Evolutionary conservation across 2,329 filamentous ascomycete species (phyloP).

Genomic region (Dothistroma septosporum): DNA sequence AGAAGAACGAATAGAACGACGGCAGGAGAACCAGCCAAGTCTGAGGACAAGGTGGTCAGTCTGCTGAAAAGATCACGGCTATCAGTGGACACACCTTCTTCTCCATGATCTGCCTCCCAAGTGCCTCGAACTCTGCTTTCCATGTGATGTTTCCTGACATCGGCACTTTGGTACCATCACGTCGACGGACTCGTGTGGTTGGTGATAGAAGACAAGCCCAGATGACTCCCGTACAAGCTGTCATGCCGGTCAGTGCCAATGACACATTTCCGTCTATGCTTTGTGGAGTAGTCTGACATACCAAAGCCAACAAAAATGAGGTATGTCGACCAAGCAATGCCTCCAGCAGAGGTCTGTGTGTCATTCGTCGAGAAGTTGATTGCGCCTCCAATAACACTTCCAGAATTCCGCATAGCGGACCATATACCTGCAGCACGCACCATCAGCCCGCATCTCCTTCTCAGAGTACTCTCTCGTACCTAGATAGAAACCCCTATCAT

Average conservation of each 20-base stretch:
- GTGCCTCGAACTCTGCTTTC: conserved; percentile 25
- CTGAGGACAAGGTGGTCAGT: conserved; percentile 13
- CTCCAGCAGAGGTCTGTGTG: conserved; percentile 19
- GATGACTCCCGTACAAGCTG: conserved; percentile 29
- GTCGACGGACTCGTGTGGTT: conserved; percentile 27
- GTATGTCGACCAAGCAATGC: conserved; percentile 34
- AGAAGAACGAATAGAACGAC: conserved; percentile 40
- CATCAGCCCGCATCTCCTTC: no score
- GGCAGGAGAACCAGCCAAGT: conserved; percentile 36
- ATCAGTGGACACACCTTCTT: conserved; percentile 24
- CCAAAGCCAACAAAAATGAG: conserved; percentile 33
- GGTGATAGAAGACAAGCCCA: conserved; percentile 31
- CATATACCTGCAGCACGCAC: conserved; percentile 21
- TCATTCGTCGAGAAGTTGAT: conserved; percentile 36
- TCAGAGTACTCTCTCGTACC: conserved; percentile 1
- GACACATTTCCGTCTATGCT: no score
- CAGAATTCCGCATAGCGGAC: conserved; percentile 35
- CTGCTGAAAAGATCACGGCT: not conserved
- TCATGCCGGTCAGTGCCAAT: not conserved
- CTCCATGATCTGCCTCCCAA: conserved; percentile 23
- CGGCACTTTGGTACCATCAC: conserved; percentile 26
- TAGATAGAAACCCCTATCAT: conserved; percentile 36
- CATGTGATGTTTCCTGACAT: conserved; percentile 17
- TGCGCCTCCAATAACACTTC: conserved; percentile 35
- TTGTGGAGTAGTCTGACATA: conserved; percentile 4